Evolutionary conservation across 805 yeast genomes (phyloP).

Genomic region (Wickerhamomyces bovis): DNA sequence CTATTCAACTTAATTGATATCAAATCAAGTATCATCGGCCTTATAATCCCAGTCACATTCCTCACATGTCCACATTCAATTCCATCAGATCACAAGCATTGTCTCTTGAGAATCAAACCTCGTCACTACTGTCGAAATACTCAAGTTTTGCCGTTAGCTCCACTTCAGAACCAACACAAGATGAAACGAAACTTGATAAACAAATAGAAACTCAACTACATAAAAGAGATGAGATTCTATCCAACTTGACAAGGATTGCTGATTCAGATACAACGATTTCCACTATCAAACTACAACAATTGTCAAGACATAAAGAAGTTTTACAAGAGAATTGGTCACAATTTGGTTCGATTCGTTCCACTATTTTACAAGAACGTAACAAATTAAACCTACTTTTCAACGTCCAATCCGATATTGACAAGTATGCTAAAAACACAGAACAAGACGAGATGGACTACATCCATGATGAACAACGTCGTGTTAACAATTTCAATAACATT

Average conservation of each 20-base stretch:
- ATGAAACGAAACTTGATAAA: slow-evolving; percentile 39
- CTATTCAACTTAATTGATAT: too few relatives aligned
- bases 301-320: slow-evolving; percentile 75
- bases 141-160: slow-evolving; percentile 50
- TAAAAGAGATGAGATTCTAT: slow-evolving; percentile 48
- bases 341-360: slow-evolving; percentile 49
- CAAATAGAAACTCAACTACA: slow-evolving; percentile 47
- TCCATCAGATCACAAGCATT: slow-evolving; percentile 66
- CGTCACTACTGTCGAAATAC: slow-evolving; percentile 42
- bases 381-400: slow-evolving; percentile 66
- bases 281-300: slow-evolving; percentile 72
- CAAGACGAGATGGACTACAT: slow-evolving; percentile 61
- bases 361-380: slow-evolving; percentile 69
- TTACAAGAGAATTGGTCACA: slow-evolving; percentile 64
- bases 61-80: slow-evolving; percentile 43
- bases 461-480: slow-evolving; percentile 68
- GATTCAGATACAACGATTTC: slow-evolving; percentile 55
- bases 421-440: slow-evolving; percentile 44
- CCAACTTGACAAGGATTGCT: slow-evolving; percentile 43
- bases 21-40: too few relatives aligned
- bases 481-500: slow-evolving; percentile 63
- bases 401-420: slow-evolving; percentile 75
- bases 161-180: slow-evolving; percentile 39
- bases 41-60: too few relatives aligned
- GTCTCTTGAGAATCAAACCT: slow-evolving; percentile 65